Base-by-base conservation (phyloP, 768 basidiomycete species). In the Lactarius sanguifluus region DNA sequence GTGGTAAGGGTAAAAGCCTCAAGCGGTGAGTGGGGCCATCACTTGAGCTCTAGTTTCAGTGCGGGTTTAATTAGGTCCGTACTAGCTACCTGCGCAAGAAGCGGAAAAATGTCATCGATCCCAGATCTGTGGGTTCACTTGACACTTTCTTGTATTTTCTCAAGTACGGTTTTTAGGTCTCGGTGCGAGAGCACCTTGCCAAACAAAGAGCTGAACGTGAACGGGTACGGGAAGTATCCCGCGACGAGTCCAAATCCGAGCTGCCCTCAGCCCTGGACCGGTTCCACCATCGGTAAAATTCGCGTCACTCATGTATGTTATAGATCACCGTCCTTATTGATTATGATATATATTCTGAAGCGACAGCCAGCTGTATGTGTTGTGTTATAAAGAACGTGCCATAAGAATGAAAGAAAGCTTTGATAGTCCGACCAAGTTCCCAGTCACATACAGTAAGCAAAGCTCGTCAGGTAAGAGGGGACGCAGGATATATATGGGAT, bases 101-200 rank as follows among this genome's bases (percentile, higher is more conserved):
- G 77, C 86, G 93, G 75, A 94, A 96, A 81, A 97, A 98, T 73
- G 92, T 98, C 57, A 85, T 98, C 68, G 95, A 98, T 75, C 92
- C 93, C 28, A 82, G 83, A 28, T 82, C 84, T 28, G 90, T 92
- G 63, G 62, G 84, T 79, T 56, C 20, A 58, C 18, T 47, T 6
- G 8, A 15, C 34, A 38, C 34, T 71, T 52, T 59, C 18, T 15
- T 34, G 13, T 15, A 10, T 32, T 57, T 43, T 3, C 78, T 71
- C 74, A 81, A 28, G 70, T 76, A 38, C 76, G 76, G 64, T 71
- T 71, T 74, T 25, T 72, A 84, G 76, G 79, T 83, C 43, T 80
- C 81, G 3, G 73, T 81, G 40, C 78, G 79, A 57, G 76, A 73
- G 66, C 80, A 80, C 66, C 73, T 83, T 20, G 76, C 75, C 55